These are phyloP conservation scores for Epicoccum nigrum DNA, from an alignment of 2,329 filamentous ascomycete genomes.

Conservation along the genomic window DNA sequence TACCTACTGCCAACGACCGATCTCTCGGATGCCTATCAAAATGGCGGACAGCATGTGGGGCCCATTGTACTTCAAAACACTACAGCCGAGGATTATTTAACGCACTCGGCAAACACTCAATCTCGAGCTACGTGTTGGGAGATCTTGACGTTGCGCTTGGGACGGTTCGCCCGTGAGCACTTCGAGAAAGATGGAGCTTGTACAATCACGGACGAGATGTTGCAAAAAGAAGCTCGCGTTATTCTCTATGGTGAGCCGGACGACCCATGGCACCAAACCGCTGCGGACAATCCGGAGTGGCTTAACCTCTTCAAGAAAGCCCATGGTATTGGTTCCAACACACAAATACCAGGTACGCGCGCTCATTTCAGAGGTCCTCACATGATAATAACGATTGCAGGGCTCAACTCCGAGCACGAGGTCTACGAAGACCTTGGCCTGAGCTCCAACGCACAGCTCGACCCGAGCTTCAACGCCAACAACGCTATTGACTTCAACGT, in stretches of 20 bases:
- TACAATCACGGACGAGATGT: slow-evolving; percentile 55
- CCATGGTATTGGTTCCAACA: slow-evolving; percentile 46
- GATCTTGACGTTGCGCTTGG: slow-evolving; percentile 55
- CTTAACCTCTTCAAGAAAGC: slow-evolving; percentile 57
- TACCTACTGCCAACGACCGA: slow-evolving; percentile 30
- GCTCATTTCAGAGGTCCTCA: neutral
- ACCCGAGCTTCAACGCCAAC: slow-evolving; percentile 38
- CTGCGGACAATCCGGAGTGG: slow-evolving; percentile 53
- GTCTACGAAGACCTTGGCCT: slow-evolving; percentile 45
- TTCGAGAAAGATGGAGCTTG: slow-evolving; percentile 44
- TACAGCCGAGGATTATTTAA: slow-evolving; percentile 23
- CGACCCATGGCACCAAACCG: slow-evolving; percentile 55
- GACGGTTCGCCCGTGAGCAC: slow-evolving; percentile 52
- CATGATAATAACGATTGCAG: slow-evolving; percentile 4
- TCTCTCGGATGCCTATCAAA: slow-evolving; percentile 28
- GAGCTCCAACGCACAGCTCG: slow-evolving; percentile 25
- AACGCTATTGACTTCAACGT: slow-evolving; percentile 27
- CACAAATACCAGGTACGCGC: slow-evolving; percentile 18
- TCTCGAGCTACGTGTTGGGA: slow-evolving; percentile 56
- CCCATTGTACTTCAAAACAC: slow-evolving; percentile 25
- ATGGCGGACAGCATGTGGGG: slow-evolving; percentile 19
- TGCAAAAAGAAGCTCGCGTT: slow-evolving; percentile 55
- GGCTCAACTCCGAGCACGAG: slow-evolving; percentile 29
- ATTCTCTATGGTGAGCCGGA: slow-evolving; percentile 56
- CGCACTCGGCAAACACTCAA: slow-evolving; percentile 3